Base-by-base conservation (phyloP, 2,329 filamentous ascomycete genomes). In the Arthrobotrys megalospora region DNA sequence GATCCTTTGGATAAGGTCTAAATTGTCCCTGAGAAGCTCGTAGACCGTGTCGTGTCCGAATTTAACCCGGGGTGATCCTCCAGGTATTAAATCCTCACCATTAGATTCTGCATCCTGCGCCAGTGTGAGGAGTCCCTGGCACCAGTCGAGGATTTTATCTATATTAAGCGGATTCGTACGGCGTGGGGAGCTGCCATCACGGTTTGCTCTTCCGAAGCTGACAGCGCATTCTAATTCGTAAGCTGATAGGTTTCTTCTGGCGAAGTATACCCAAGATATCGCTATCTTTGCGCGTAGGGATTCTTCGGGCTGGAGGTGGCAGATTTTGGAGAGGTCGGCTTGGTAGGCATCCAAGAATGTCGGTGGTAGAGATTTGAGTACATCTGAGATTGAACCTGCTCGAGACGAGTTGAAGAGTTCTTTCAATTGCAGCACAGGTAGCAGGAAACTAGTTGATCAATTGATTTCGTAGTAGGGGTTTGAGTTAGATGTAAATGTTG, bases 251-350 rank as follows among this genome's bases (percentile, higher is more conserved):
- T 34, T 34, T 38, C 65, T 69, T 48, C 52, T 58, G 10, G 65
- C 65, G 12, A 58, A 69, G 24, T 69, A 69, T 38, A 48, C 65
- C 65, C 65, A 69, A 6, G 65, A 69, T 45, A 69, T 69, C 19
- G 65, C 65, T 38, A 32, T 69, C 28, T 66, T 66, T 36, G 65
- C 65, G 21, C 21, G 41, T 38, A 60, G 24, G n/a, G 65, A 69
- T 34, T 69, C 28, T 16, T 69, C 36, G 14, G 19, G 38, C 50
- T 24, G 50, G 6, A 58, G 65, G 6, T 60, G 14, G 36, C 19
- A 7, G 21, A 58, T 36, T 60, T 47, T 60, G 2, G 24, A 38
- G 41, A 69, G 50, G 28, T 60, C 36, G 38, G 36, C 45, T 66
- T 24, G 36, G 19, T 69, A 69, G 36, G 48, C 36, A 21, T 69